These are phyloP conservation scores for Immersiporthe knoxdaviesiana DNA, from an alignment of 2,329 filamentous ascomycete genomes.

Conservation along the genomic window DNA sequence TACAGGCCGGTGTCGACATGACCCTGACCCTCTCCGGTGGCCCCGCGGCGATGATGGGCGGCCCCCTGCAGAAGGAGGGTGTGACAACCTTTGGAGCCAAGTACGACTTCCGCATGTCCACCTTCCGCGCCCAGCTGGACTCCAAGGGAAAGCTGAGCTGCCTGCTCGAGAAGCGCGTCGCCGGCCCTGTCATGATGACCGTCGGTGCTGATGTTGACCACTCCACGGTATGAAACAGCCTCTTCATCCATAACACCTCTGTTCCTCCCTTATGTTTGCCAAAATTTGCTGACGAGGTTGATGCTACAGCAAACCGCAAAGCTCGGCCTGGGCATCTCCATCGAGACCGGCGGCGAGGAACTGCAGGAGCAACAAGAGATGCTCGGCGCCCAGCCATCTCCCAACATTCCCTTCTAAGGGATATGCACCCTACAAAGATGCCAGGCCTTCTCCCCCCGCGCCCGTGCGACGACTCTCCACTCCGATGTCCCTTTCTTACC, in stretches of 20 bases:
- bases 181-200: constrained; percentile 87
- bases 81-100: constrained; percentile 91
- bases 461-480: constrained; percentile 31
- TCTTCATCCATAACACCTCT: neutral
- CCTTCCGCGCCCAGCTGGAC: constrained; percentile 94
- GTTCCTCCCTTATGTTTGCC: neutral
- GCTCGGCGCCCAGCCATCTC: constrained; percentile 54
- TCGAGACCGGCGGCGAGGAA: constrained; percentile 83
- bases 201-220: constrained; percentile 98
- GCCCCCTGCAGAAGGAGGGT: constrained; percentile 79
- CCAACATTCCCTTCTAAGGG: constrained; percentile 68
- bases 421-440: neutral
- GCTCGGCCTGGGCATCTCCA: constrained; percentile 90
- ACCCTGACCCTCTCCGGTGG: constrained; percentile 79
- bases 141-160: constrained; percentile 92
- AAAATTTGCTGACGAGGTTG: constrained; percentile 36
- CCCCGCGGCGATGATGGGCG: constrained; percentile 73
- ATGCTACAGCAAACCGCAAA: constrained; percentile 83
- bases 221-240: constrained; percentile 79
- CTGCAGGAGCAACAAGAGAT: constrained; percentile 82
- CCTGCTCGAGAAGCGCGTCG: constrained; percentile 92
- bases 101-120: constrained; percentile 96
- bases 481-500: constrained; percentile 25
- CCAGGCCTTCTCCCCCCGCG: constrained; percentile 12
- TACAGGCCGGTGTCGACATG: constrained; percentile 94